Evolutionary conservation across 2,329 filamentous ascomycete species (phyloP), one percentile per base, ranked within the genome.

Genomic region (Pseudocercospora macadamiae): DNA sequence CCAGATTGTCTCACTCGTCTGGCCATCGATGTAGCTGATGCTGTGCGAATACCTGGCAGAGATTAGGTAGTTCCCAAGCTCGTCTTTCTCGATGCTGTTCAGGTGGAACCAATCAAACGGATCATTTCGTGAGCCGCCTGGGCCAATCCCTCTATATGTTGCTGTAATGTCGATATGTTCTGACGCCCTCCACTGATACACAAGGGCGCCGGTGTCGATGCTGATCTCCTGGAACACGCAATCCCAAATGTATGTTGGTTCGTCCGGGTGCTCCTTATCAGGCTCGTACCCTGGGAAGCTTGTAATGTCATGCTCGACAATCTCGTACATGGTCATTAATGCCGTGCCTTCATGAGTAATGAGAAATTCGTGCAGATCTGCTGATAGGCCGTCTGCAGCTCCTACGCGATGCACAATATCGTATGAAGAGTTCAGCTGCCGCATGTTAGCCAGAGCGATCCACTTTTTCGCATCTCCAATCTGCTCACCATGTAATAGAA

Each of bases 31-130:
- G 56, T 79, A 80, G 62, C 75, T 74, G 10, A 81, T 69, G 1
- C 75, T 71, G 59, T 77, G 76, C 6, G 73, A 72, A 58, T 79
- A 74, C 4, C 78, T 72, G 3, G 73, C 74, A 0, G 78, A 81
- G 28, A 82, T 72, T 14, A 82, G 70, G 58, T 80, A 82, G 65
- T 81, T 76, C 0, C 78, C 80, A 3, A 73, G 62, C 1, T 66
- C 66, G 60, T 81, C 77, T 62, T 82, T 82, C 58, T 78, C 76
- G 37, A 82, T 70, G 57, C 78, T 80, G 70, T 82, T 80, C 67
- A 82, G 78, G 66, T 82, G 81, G 67, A 82, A 82, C 67, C 76
- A 83, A 64, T 84, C 82, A 67, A 77, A 83, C 0, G 79, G 76
- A 42, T 77, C 75, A 21, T 74, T 70, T 28, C 74, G 70, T 56